Evolutionary conservation across 2,329 filamentous ascomycete species (phyloP).

Genomic region (Exophiala alcalophila): DNA sequence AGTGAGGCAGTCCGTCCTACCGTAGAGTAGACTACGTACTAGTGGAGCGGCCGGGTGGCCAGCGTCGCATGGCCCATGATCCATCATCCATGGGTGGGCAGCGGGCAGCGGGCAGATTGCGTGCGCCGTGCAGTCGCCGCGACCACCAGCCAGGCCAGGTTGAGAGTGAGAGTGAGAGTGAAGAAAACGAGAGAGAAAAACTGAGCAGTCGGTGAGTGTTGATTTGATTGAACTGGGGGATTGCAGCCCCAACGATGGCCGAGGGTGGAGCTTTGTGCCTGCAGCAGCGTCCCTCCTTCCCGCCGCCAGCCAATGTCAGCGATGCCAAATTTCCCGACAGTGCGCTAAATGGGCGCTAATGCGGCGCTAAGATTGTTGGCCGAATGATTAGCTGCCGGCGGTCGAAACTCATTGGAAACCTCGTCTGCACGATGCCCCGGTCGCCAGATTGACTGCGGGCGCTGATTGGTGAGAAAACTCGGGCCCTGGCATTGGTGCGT

Average conservation of each 20-base stretch:
- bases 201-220: no score
- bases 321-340: constrained; percentile 26
- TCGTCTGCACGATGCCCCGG: constrained; percentile 12
- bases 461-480: no score
- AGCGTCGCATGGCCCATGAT: constrained; percentile 9
- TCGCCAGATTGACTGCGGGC: constrained; percentile 13
- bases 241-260: no score
- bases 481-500: no score
- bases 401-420: constrained; percentile 24
- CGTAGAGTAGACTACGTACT: constrained; percentile 1
- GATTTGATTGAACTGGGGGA: constrained; percentile 16
- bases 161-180: no score
- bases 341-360: constrained; percentile 17
- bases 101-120: constrained; percentile 15
- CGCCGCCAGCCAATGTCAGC: constrained; percentile 17
- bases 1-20: no score
- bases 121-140: no score
- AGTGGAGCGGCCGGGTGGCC: constrained; percentile 16
- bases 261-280: no score
- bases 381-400: constrained; percentile 10
- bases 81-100: no score
- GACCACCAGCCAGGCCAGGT: no score
- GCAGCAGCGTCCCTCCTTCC: no score
- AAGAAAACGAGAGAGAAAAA: no score
- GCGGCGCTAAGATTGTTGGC: constrained; percentile 10